These are phyloP conservation scores for Hagleromyces aurorensis DNA, from an alignment of 805 yeast genomes.

Conservation along the genomic window DNA sequence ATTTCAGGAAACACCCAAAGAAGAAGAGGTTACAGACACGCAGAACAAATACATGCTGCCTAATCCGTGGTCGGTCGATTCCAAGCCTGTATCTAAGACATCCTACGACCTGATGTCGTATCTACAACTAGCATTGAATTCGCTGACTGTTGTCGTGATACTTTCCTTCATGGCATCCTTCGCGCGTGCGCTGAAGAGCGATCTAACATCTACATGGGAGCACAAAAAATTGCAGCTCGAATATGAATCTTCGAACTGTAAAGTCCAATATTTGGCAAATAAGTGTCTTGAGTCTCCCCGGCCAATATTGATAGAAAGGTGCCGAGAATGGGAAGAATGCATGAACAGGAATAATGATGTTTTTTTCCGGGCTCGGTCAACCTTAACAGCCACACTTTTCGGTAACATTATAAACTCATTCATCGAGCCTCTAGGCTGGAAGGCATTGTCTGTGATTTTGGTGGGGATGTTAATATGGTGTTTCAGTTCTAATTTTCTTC, in stretches of 20 bases:
- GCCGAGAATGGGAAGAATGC: conserved; percentile 58
- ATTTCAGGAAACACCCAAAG: conserved; percentile 2
- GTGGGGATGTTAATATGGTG: conserved; percentile 36
- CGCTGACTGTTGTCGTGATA: conserved; percentile 38
- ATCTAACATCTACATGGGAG: conserved; percentile 44
- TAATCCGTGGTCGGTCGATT: conserved; percentile 48
- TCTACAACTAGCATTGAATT: conserved; percentile 48
- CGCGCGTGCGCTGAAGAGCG: conserved; percentile 43
- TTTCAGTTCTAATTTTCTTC: conserved; percentile 54
- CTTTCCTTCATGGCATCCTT: conserved; percentile 38
- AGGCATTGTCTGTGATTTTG: conserved; percentile 42
- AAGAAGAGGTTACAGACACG: too few species aligned
- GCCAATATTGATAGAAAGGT: conserved; percentile 50
- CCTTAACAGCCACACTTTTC: conserved; percentile 52
- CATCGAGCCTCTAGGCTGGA: conserved; percentile 59
- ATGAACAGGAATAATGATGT: conserved; percentile 46
- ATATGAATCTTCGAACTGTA: conserved; percentile 48
- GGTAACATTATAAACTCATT: conserved; percentile 56
- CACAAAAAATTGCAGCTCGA: conserved; percentile 38
- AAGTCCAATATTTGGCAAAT: conserved; percentile 44
- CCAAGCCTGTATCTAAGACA: conserved; percentile 43
- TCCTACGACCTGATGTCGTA: conserved; percentile 57
- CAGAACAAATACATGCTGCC: conserved; percentile 38
- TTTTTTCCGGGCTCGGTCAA: conserved; percentile 41
- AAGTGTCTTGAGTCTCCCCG: conserved; percentile 44